Percentiles rank a stretch among this genome's conserved stretches.
Evolutionary conservation across 2,329 filamentous ascomycete genomes (phyloP).

Genomic region (Cryphonectria naterciae): DNA sequence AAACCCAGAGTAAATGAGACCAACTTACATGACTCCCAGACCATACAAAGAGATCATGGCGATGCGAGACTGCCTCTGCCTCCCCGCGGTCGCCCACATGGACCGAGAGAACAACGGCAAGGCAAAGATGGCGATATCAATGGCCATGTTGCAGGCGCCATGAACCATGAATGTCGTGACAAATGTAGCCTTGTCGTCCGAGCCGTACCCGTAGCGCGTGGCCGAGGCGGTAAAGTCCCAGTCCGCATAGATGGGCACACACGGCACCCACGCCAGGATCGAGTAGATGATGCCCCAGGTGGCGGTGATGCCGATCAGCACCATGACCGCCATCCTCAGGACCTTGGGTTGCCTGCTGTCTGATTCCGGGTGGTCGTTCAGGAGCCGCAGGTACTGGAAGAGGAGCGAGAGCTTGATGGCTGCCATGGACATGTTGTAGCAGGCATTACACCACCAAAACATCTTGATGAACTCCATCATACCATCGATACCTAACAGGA

Average conservation of each 20-base stretch:
- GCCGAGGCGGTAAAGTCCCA: conserved; percentile 29
- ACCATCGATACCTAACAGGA: conserved; percentile 13
- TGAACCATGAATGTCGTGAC: conserved; percentile 21
- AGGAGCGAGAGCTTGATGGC: conserved; percentile 35
- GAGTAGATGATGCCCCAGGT: conserved; percentile 33
- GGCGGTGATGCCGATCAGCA: conserved; percentile 30
- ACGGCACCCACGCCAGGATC: conserved; percentile 34
- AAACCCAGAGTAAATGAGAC: background rate
- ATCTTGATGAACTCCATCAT: conserved; percentile 25
- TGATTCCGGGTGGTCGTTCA: conserved; percentile 30
- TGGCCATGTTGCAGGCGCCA: conserved; percentile 25
- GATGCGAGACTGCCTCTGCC: conserved; percentile 17
- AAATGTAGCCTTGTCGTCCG: conserved; percentile 11
- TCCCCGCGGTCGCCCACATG: conserved; percentile 24
- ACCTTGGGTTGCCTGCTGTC: conserved; percentile 27
- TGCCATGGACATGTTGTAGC: conserved; percentile 33
- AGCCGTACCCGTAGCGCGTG: conserved; percentile 21
- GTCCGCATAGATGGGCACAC: conserved; percentile 30
- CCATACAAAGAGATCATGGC: conserved; percentile 21
- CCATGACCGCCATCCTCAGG: conserved; percentile 28
- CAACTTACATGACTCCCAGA: conserved; percentile 29
- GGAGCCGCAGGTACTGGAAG: conserved; percentile 36
- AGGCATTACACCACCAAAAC: conserved; percentile 31
- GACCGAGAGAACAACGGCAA: conserved; percentile 23
- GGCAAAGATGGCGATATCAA: conserved; percentile 24